A percentile compares a stretch with the other conserved stretches of the same genome.
Evolutionary conservation across 1,284 basidiomycete genomes (phyloP).

Genomic region (Fomitopsis schrenkii): DNA sequence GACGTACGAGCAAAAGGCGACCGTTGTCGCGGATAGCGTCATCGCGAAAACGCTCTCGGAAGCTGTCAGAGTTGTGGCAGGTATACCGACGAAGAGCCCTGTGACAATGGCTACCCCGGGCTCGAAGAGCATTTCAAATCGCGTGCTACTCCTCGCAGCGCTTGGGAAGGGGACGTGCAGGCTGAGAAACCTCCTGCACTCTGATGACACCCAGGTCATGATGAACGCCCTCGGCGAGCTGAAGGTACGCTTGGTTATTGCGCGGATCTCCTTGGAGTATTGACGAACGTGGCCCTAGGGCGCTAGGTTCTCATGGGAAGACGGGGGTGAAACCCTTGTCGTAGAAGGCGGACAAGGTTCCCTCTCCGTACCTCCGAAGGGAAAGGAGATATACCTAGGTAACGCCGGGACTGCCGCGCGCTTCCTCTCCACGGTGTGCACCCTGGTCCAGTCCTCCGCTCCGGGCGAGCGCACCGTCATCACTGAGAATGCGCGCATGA

Average conservation of each 20-base stretch:
- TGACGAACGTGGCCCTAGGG: conserved; percentile 44
- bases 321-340: conserved; percentile 89
- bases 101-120: conserved; percentile 92
- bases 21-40: conserved; percentile 75
- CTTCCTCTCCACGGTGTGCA: conserved; percentile 95
- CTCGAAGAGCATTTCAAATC: conserved; percentile 96
- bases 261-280: background rate
- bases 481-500: conserved; percentile 98
- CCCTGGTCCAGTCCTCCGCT: conserved; percentile 62
- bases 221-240: conserved; percentile 90
- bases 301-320: conserved; percentile 89
- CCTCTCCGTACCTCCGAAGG: conserved; percentile 72
- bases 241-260: conserved; percentile 46
- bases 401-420: conserved; percentile 98
- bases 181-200: conserved; percentile 90
- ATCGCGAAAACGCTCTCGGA: conserved; percentile 82
- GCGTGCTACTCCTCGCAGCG: conserved; percentile 91
- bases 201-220: conserved; percentile 99
- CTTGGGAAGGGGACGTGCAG: conserved; percentile 87
- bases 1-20: conserved; percentile 91
- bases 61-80: conserved; percentile 71
- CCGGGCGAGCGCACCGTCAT: conserved; percentile 64
- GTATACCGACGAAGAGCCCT: conserved; percentile 59
- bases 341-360: conserved; percentile 85
- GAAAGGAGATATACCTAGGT: conserved; percentile 91